Evolutionary conservation across 129 eudicot genomes (phyloP), one percentile per base, ranked within the genome.

Genomic region (Saussurea involucrata): DNA sequence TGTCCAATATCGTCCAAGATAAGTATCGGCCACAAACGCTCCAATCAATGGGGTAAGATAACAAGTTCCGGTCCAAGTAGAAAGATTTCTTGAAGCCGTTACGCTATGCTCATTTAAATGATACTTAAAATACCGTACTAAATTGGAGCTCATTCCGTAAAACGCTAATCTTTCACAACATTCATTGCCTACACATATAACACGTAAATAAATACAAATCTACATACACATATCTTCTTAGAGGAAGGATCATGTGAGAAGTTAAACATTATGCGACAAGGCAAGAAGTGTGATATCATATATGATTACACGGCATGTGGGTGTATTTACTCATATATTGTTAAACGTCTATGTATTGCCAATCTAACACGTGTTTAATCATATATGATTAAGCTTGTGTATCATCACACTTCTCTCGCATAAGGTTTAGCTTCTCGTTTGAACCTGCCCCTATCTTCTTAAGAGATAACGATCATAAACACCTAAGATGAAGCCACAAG

Each of bases 1-100:
- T 3, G 90, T 88, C 90, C 89, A 86, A 58, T 85, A 92, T 84
- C 97, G 79, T 68, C 96, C 96, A 1, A 87, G 69, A 74, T 86
- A 92, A 49, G 96, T 81, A 84, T 92, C 97, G 13, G 97, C 93
- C n/a, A 92, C 77, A 63, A 89, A 84, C 0, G 97, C 97, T 18
- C 96, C 96, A 0, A 89, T 78, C 70, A 92, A 66, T 0, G 96
- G 97, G 27, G 88, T 87, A 28, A 88, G 80, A 49, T 84, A 92
- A 81, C 96, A 92, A 29, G 96, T 89, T 58, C 97, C 93, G 0
- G 83, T 34, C 96, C 97, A 92, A 72, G 88, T 76, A 0, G 90
- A 83, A 18, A 84, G 81, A 81, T 90, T 90, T 74, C 72, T 87
- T 22, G 97, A 84, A 24, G 97, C 96, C 12, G 81, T 63, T 11